Evolutionary conservation across 2,329 filamentous ascomycete genomes (phyloP).

Genomic region (Apiospora kogelbergensis): DNA sequence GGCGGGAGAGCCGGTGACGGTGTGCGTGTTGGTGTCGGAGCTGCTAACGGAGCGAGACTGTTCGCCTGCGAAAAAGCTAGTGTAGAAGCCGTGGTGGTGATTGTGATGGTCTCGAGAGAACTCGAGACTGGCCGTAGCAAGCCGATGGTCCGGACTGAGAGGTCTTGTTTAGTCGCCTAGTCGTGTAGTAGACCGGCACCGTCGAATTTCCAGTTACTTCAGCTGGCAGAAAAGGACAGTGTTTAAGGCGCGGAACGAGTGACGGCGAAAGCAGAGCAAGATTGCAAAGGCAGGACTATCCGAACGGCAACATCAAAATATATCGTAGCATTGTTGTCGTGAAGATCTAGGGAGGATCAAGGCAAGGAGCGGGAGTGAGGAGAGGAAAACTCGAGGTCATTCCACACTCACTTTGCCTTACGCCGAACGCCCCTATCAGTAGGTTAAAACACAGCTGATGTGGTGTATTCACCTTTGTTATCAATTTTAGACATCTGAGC

Average conservation of each 20-base stretch:
- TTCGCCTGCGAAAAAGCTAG: slow-evolving; percentile 21
- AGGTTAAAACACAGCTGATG: background rate
- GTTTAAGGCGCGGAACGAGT: background rate
- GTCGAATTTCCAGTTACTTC: background rate
- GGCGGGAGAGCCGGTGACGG: slow-evolving; percentile 23
- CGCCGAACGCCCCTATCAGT: background rate
- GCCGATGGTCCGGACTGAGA: background rate
- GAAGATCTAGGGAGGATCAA: background rate
- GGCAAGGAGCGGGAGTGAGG: slow-evolving; percentile 10
- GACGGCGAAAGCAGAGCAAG: background rate
- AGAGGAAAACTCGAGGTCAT: background rate
- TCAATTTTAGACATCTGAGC: background rate
- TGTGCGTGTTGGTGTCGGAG: slow-evolving; percentile 21
- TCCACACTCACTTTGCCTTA: background rate
- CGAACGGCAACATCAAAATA: background rate
- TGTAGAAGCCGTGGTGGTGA: slow-evolving; percentile 23
- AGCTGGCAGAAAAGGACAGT: background rate
- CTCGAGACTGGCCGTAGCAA: slow-evolving; percentile 15
- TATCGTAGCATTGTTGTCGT: background rate
- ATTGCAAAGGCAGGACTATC: background rate
- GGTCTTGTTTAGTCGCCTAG: background rate
- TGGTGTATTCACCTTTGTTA: background rate
- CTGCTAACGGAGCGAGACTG: slow-evolving; percentile 22
- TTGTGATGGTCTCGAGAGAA: slow-evolving; percentile 20
- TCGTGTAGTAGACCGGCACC: no score